Percentiles rank a stretch among this genome's conserved stretches.
Evolutionary conservation across 306 rosid species (phyloP).

Genomic region (Cicer yamashitae): DNA sequence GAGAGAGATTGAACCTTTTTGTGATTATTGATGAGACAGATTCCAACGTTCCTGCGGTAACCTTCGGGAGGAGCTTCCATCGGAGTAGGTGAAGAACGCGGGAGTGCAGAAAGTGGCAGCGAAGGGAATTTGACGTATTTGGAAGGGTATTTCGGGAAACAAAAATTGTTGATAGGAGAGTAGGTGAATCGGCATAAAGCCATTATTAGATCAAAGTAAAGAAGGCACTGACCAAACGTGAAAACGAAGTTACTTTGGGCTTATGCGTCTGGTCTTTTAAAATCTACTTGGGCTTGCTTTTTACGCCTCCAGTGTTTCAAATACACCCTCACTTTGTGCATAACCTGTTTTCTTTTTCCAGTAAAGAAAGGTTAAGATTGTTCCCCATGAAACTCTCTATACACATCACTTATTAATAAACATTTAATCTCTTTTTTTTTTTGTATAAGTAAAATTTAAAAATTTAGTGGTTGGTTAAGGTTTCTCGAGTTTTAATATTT

Average conservation of each 20-base stretch:
- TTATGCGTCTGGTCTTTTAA: neutral
- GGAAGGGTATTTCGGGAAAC: conserved; percentile 46
- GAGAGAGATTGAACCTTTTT: conserved; percentile 57
- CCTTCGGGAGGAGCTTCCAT: conserved; percentile 91
- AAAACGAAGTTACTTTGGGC: conserved; percentile 18
- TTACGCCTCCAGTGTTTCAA: neutral
- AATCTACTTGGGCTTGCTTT: neutral
- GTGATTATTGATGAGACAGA: conserved; percentile 71
- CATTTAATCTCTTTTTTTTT: too few relatives aligned
- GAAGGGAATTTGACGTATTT: conserved; percentile 34
- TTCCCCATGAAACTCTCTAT: too few relatives aligned
- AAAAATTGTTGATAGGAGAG: conserved; percentile 18
- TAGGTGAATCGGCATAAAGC: conserved; percentile 54
- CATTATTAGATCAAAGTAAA: conserved; percentile 47
- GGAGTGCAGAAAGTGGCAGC: conserved; percentile 30
- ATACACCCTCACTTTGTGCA: neutral
- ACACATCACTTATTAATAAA: too few relatives aligned
- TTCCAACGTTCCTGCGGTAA: conserved; percentile 80
- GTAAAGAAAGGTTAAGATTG: too few relatives aligned
- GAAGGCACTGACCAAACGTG: neutral
- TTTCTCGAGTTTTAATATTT: too few relatives aligned
- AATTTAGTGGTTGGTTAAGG: too few relatives aligned
- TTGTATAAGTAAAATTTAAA: too few relatives aligned
- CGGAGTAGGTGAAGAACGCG: conserved; percentile 45
- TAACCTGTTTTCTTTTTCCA: too few relatives aligned